Conservation (phyloP, 345 rosid species). For the Populus simonii region DNA sequence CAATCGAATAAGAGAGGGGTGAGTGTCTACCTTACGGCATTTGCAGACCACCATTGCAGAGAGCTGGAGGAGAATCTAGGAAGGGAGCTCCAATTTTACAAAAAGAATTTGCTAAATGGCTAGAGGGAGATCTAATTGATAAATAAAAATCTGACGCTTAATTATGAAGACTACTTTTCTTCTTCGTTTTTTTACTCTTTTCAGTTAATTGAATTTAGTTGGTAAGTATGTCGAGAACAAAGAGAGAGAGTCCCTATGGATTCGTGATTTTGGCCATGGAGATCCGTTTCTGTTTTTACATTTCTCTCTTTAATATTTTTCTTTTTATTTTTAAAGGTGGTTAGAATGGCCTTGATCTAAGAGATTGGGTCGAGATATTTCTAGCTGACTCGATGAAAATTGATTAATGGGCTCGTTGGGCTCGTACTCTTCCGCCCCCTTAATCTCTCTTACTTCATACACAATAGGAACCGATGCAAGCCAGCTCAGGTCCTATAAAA, state of each 20-base stretch:
- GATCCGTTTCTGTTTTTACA: not conserved
- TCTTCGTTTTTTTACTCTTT: not conserved
- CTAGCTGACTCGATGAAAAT: not conserved
- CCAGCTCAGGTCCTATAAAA: not conserved
- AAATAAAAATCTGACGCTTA: not conserved
- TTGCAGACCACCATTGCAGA: constrained; percentile 36
- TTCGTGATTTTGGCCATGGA: not conserved
- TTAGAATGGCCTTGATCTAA: not conserved
- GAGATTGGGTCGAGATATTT: not conserved
- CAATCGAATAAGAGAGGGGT: constrained; percentile 7
- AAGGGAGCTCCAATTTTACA: not conserved
- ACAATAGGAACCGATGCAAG: not conserved
- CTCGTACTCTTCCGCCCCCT: not conserved
- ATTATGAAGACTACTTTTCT: not conserved
- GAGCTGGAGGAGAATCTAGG: not conserved
- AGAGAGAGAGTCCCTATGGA: not conserved
- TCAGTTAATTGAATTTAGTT: not conserved
- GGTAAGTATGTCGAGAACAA: not conserved
- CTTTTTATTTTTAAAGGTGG: not conserved
- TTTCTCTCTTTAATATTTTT: not conserved
- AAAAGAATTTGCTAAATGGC: not conserved
- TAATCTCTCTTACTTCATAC: not conserved
- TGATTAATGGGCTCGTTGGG: not conserved
- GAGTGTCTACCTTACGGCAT: constrained; percentile 27
- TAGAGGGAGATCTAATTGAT: not conserved